Base-by-base conservation (phyloP, 2,329 filamentous ascomycete genomes). In the Dothistroma septosporum region DNA sequence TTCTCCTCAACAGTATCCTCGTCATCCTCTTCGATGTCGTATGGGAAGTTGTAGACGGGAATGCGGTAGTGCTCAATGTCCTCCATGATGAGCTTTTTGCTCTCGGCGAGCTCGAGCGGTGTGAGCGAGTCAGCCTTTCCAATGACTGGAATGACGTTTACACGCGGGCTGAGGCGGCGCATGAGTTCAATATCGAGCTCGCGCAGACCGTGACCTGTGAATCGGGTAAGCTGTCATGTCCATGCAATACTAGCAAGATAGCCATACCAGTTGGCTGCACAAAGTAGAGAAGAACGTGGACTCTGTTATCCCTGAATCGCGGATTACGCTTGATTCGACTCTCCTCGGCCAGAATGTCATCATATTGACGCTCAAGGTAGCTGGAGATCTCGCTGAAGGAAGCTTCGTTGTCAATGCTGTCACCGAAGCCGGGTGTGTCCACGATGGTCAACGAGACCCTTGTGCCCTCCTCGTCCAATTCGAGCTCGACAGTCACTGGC, bases 321-420 rank as follows among this genome's bases (percentile, higher is more conserved):
- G 94, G 94, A 83, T 99, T 99, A 92, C 94, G 94, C 90, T 99
- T 99, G 85, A 99, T 99, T 83, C 94, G 91, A 73, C 94, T 97
- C 83, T 99, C 94, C 82, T 97, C 93, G 65, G 94, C 93, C 72
- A 99, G 86, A 83, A 99, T 97, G 77, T 97, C 92, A 79, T 99
- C 94, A 79, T 97, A 97, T 86, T 99, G 93, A 81, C 93, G 87
- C 85, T 99, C 94, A 73, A 99, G 90, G 80, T 96, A 97, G 70
- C 92, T 93, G 70, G 96, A 92, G 73, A 99, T 99, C 80, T 97
- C 94, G 72, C 89, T 89, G 78, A 99, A 99, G 82, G 92, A 96
- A 69, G 65, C 59, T 83, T 99, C 94, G 77, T 99, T 99, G 82
- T 99, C 94, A 75, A 99, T 96, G 81, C 96, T 92, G 79, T 99